Conservation (phyloP, 768 basidiomycete genomes). For the Phylloporus sp. region DNA sequence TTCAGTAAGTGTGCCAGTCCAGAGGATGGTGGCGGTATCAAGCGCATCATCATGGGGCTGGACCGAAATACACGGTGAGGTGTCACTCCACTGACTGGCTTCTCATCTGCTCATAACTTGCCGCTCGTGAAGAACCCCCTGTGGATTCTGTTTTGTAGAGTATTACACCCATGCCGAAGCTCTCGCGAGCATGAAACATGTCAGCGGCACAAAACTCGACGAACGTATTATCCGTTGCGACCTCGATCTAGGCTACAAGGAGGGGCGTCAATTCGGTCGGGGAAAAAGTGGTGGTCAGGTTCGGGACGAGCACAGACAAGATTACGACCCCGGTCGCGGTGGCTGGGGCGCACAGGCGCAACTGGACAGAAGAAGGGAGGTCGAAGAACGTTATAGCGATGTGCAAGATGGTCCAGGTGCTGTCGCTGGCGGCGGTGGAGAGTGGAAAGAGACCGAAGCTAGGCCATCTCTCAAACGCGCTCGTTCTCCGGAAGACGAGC, state of each 20-base stretch:
- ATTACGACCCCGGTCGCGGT: slow-evolving; percentile 95
- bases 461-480: slow-evolving; percentile 54
- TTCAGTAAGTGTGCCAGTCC: slow-evolving; percentile 87
- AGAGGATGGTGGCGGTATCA: slow-evolving; percentile 85
- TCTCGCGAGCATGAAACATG: slow-evolving; percentile 85
- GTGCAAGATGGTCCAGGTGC: slow-evolving; percentile 74
- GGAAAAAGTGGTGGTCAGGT: slow-evolving; percentile 97
- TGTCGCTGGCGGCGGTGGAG: slow-evolving; percentile 78
- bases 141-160: slow-evolving; percentile 94
- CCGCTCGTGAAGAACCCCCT: slow-evolving; percentile 62
- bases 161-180: slow-evolving; percentile 96
- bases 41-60: slow-evolving; percentile 92
- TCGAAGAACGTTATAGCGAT: slow-evolving; percentile 84
- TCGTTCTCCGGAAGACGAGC: slow-evolving; percentile 77
- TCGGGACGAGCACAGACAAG: slow-evolving; percentile 93
- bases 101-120: slow-evolving; percentile 4
- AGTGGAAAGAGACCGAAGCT: slow-evolving; percentile 71
- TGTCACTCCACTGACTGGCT: not conserved
- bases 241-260: slow-evolving; percentile 92
- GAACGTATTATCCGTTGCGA: slow-evolving; percentile 98
- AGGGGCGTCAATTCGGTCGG: slow-evolving; percentile 94
- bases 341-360: slow-evolving; percentile 91
- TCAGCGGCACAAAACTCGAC: slow-evolving; percentile 97
- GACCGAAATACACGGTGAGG: slow-evolving; percentile 80
- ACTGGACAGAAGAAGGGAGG: slow-evolving; percentile 70